These are phyloP conservation scores for Scenedesmus sp. DNA, from an alignment of 163 green algal genomes.

Conservation along the genomic window DNA sequence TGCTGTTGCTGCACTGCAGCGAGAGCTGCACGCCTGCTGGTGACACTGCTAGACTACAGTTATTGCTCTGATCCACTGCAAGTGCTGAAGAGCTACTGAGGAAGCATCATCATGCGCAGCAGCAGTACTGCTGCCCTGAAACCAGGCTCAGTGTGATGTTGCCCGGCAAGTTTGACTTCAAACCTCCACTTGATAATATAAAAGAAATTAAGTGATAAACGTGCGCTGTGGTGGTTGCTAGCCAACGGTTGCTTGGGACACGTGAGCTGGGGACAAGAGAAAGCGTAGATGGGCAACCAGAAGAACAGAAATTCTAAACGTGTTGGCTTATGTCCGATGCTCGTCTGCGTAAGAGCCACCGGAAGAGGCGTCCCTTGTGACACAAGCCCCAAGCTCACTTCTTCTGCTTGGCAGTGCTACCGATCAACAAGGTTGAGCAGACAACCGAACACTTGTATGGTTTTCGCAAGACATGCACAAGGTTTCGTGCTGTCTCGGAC, in stretches of 20 bases:
- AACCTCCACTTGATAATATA: too few relatives aligned
- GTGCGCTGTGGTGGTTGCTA: background rate
- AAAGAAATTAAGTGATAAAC: background rate
- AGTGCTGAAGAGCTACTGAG: background rate
- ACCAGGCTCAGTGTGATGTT: background rate
- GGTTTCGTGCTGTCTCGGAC: background rate
- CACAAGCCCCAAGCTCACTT: background rate
- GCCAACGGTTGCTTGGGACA: constrained; percentile 6
- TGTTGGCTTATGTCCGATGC: background rate
- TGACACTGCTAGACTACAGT: background rate
- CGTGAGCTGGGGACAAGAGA: background rate
- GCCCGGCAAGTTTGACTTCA: too few relatives aligned
- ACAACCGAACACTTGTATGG: background rate
- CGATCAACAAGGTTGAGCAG: background rate
- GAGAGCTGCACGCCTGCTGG: background rate
- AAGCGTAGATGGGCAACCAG: background rate
- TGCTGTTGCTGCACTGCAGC: background rate
- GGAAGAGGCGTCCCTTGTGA: background rate
- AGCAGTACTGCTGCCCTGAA: background rate
- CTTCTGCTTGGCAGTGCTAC: background rate
- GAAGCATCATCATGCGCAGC: background rate
- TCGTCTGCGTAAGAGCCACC: background rate
- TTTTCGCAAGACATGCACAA: background rate
- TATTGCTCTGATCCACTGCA: background rate
- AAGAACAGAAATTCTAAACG: background rate